Conservation (phyloP, 768 basidiomycete genomes). For the Leccinum boreale region DNA sequence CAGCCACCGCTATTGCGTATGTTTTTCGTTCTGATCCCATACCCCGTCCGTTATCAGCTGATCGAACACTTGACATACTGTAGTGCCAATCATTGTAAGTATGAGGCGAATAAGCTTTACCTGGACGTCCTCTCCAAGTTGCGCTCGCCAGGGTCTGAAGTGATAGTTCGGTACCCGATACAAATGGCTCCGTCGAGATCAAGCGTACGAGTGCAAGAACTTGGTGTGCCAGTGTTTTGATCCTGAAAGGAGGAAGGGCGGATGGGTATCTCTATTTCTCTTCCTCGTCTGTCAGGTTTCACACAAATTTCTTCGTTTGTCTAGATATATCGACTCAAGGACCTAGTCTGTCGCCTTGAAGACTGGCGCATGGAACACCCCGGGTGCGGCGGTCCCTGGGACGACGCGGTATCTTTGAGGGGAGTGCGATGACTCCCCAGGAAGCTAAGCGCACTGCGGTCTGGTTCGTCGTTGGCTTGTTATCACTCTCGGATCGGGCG, state of each 20-base stretch:
- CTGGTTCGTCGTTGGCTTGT: background rate
- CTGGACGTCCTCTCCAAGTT: conserved; percentile 12
- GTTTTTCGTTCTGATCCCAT: background rate
- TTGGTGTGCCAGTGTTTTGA: conserved; percentile 15
- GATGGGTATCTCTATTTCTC: conserved; percentile 5
- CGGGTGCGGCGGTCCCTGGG: conserved; percentile 10
- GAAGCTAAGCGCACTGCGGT: background rate
- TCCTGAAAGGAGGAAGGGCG: background rate
- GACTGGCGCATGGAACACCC: conserved; percentile 12
- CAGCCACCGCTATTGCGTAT: conserved; percentile 2
- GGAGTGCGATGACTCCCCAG: background rate
- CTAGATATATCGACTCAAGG: conserved; percentile 7
- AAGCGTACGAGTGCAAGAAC: conserved; percentile 1
- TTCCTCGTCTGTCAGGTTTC: background rate
- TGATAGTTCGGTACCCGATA: conserved; percentile 20
- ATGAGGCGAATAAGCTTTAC: conserved; percentile 10
- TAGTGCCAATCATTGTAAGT: conserved; percentile 14
- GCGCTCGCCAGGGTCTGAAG: conserved; percentile 23
- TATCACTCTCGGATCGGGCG: background rate
- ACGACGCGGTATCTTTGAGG: conserved; percentile 4
- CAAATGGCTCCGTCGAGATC: conserved; percentile 15
- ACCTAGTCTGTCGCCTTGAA: conserved; percentile 10
- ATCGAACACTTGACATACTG: background rate
- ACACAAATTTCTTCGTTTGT: background rate
- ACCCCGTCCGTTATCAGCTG: background rate